phyloP scores from a whole-genome alignment of 495 filamentous ascomycete species.

The Mytilinidion resinicola region DNA sequence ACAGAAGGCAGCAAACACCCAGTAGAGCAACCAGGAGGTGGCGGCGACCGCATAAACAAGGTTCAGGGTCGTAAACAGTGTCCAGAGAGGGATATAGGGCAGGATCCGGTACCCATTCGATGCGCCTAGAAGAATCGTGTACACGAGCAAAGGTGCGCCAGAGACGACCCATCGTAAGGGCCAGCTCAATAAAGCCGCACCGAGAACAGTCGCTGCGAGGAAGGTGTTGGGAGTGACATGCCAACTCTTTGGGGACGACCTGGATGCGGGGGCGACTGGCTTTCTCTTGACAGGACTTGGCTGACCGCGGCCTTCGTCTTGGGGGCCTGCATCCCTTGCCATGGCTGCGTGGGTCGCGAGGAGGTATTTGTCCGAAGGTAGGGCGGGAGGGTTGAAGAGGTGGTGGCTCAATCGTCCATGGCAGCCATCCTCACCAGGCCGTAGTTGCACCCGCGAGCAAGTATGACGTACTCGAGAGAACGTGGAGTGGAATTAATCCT shows the following conservation, averaged over 20 bases:
- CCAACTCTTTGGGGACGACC: constrained; percentile 2
- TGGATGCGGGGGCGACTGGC: background rate
- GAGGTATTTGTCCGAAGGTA: too few species aligned
- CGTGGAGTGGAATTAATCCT: too few species aligned
- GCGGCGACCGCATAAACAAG: constrained; percentile 34
- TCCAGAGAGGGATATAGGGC: constrained; percentile 34
- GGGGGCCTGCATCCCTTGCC: too few species aligned
- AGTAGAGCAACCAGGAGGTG: constrained; percentile 40
- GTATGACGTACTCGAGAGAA: too few species aligned
- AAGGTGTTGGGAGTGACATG: constrained; percentile 5
- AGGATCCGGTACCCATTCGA: constrained; percentile 30
- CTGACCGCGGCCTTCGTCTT: too few species aligned
- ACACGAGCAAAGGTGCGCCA: constrained; percentile 31
- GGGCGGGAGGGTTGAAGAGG: too few species aligned
- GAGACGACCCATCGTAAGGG: constrained; percentile 32
- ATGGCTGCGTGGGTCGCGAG: too few species aligned
- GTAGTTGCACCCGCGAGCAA: too few species aligned
- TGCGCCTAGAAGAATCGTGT: constrained; percentile 32
- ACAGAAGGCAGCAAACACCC: constrained; percentile 29
- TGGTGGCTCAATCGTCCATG: too few species aligned
- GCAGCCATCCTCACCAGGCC: too few species aligned
- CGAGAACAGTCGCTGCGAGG: constrained; percentile 2
- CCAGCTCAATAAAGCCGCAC: constrained; percentile 9
- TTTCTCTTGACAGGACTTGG: background rate
- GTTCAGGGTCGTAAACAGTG: constrained; percentile 35